These are phyloP conservation scores for Paspalum notatum DNA, from an alignment of 176 grass and related monocot species.

Conservation along the genomic window DNA sequence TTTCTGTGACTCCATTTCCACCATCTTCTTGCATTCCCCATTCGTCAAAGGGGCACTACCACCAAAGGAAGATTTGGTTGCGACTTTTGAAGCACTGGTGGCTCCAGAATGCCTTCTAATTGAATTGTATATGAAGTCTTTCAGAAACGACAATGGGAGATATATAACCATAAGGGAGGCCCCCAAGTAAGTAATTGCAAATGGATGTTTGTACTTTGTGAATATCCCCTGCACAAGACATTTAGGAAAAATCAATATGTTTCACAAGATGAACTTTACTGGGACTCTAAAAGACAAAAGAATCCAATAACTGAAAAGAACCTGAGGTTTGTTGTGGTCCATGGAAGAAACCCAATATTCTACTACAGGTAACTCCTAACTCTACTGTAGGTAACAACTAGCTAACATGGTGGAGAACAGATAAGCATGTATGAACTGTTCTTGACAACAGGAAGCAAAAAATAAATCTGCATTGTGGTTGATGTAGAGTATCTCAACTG, in stretches of 20 bases:
- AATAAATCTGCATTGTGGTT: constrained; percentile 34
- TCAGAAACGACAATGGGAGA: constrained; percentile 79
- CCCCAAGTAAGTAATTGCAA: constrained; percentile 90
- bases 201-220: constrained; percentile 91
- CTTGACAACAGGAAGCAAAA: not conserved
- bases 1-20: constrained; percentile 84
- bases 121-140: constrained; percentile 69
- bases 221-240: constrained; percentile 78
- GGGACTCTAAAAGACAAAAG: not conserved
- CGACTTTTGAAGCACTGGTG: constrained; percentile 50
- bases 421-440: too few species aligned
- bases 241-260: constrained; percentile 1
- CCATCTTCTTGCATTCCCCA: constrained; percentile 63
- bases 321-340: not conserved
- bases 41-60: constrained; percentile 58
- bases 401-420: not conserved
- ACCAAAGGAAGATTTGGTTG: constrained; percentile 63
- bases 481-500: constrained; percentile 39
- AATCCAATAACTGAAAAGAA: not conserved
- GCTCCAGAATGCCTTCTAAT: constrained; percentile 56
- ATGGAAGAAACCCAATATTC: not conserved
- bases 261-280: not conserved
- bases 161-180: constrained; percentile 95
- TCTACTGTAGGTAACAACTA: not conserved
- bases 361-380: not conserved